phyloP scores from a whole-genome alignment of 2,329 filamentous ascomycete genomes.

The Arthroderma sp. region DNA sequence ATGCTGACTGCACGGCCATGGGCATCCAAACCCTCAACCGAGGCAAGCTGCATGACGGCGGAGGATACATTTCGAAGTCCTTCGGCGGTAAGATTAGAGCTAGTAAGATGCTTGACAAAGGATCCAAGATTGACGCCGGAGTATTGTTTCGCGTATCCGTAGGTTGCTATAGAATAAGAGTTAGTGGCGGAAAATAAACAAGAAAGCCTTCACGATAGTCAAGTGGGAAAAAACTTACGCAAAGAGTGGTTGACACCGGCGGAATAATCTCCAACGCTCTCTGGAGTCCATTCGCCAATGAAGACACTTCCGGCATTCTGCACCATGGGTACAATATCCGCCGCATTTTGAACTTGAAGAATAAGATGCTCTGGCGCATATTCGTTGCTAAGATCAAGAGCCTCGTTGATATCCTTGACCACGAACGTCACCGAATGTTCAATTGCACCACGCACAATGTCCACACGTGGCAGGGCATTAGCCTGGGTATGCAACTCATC shows the following conservation, averaged over 20 bases:
- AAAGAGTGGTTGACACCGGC: conserved; percentile 95
- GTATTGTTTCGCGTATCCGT: conserved; percentile 97
- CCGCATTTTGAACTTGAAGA: conserved; percentile 68
- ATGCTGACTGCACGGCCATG: conserved; percentile 65
- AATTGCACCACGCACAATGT: conserved; percentile 84
- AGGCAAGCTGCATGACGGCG: conserved; percentile 89
- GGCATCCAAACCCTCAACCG: conserved; percentile 87
- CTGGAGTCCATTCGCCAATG: conserved; percentile 89
- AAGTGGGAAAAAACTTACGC: conserved; percentile 49
- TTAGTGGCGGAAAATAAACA: conserved; percentile 12
- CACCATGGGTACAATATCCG: conserved; percentile 60
- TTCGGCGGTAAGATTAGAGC: conserved; percentile 73
- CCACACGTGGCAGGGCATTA: conserved; percentile 71
- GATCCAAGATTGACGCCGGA: conserved; percentile 92
- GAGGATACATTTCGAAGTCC: conserved; percentile 73
- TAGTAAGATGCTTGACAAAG: conserved; percentile 96
- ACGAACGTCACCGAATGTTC: conserved; percentile 80
- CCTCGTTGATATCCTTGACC: conserved; percentile 56
- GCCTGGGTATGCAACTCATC: conserved; percentile 84
- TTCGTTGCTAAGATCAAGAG: conserved; percentile 72
- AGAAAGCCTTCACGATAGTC: not conserved
- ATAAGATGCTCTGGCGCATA: conserved; percentile 97
- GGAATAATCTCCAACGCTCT: conserved; percentile 95
- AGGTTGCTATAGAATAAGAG: conserved; percentile 53
- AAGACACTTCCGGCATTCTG: conserved; percentile 95